Percentiles rank a stretch among this genome's conserved stretches.
Evolutionary conservation across 257 asterid genomes (phyloP).

Genomic region (Ilex asprella): DNA sequence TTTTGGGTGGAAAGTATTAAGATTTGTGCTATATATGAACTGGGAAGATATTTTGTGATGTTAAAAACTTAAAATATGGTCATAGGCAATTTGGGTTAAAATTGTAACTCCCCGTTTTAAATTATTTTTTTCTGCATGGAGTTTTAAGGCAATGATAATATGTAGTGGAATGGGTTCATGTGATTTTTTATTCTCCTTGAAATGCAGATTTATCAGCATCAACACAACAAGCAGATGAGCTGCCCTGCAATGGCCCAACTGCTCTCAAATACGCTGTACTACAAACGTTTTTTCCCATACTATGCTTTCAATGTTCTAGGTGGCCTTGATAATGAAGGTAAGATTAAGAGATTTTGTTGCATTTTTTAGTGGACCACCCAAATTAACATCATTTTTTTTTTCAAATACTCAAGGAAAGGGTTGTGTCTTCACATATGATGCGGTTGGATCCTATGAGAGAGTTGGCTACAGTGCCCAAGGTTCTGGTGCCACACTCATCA

Average conservation of each 20-base stretch:
- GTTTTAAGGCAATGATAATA: neutral
- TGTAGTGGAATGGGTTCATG: neutral
- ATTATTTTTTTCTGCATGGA: neutral
- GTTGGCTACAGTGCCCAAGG: slow-evolving; percentile 98
- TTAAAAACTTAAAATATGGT: no score
- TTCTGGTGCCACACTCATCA: slow-evolving; percentile 88
- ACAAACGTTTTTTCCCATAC: slow-evolving; percentile 89
- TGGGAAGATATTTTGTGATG: no score
- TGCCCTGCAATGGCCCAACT: slow-evolving; percentile 96
- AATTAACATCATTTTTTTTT: slow-evolving; percentile 12
- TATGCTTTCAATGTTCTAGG: slow-evolving; percentile 88
- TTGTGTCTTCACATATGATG: slow-evolving; percentile 93
- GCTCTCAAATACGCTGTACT: slow-evolving; percentile 78
- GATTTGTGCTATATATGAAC: no score
- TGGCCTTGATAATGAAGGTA: slow-evolving; percentile 92
- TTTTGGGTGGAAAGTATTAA: no score
- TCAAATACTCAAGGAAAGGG: slow-evolving; percentile 65
- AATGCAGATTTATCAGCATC: slow-evolving; percentile 72
- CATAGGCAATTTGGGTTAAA: no score
- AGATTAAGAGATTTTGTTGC: slow-evolving; percentile 7
- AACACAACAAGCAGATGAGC: slow-evolving; percentile 95
- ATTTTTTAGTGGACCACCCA: neutral
- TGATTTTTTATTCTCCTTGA: neutral
- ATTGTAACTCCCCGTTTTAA: no score
- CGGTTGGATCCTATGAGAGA: slow-evolving; percentile 95